A percentile compares a stretch with the other conserved stretches of the same genome.
phyloP scores from a whole-genome alignment of 257 asterid genomes.

The Buddleja alternifolia region DNA sequence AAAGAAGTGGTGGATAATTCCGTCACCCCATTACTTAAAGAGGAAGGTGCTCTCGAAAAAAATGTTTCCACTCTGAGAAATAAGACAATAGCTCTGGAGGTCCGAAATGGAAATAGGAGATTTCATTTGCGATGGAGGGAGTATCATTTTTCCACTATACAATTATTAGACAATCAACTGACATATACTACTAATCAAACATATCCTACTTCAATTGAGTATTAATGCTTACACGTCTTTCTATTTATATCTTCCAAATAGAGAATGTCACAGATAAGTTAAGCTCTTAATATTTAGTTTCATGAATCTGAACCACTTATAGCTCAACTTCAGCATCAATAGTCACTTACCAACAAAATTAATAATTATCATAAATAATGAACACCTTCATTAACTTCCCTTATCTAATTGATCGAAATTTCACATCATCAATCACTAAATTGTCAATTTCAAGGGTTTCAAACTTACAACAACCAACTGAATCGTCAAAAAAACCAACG shows the following conservation, averaged over 20 bases:
- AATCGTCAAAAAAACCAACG: constrained; percentile 21
- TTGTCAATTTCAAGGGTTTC: constrained; percentile 31
- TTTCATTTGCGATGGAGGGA: not conserved
- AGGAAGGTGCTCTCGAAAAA: not conserved
- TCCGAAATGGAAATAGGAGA: constrained; percentile 9
- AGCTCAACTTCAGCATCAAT: constrained; percentile 27
- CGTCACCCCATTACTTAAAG: not conserved
- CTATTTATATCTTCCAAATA: not conserved
- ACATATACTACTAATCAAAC: not conserved
- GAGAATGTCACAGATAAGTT: constrained; percentile 9
- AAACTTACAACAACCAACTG: constrained; percentile 12
- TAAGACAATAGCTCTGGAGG: not conserved
- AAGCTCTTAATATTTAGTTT: not conserved
- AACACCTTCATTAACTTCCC: not conserved
- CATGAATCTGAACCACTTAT: constrained; percentile 20
- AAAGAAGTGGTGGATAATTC: not conserved
- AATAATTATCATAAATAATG: constrained; percentile 21
- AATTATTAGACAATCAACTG: not conserved
- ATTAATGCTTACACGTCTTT: constrained; percentile 1
- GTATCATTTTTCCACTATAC: not conserved
- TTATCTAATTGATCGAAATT: not conserved
- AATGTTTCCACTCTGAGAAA: not conserved
- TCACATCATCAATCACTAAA: not conserved
- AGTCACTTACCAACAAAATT: constrained; percentile 8
- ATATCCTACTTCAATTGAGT: constrained; percentile 8